Conservation (phyloP, 2,329 filamentous ascomycete species). For the Passalora sequoiae region DNA sequence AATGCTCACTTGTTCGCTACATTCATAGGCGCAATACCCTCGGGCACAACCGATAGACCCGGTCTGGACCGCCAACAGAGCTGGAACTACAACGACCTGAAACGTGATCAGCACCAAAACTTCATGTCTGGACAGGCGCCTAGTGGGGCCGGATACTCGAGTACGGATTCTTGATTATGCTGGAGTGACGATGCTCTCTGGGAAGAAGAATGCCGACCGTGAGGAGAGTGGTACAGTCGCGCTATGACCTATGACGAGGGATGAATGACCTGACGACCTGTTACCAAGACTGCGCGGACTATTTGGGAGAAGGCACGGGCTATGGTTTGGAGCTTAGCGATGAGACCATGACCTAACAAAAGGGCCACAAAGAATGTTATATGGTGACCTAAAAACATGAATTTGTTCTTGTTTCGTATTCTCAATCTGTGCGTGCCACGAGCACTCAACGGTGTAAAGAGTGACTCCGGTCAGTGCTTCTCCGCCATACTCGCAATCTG, state of each 20-base stretch:
- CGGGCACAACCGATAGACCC: slow-evolving; percentile 15
- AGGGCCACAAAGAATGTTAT: no score
- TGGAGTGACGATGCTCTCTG: no score
- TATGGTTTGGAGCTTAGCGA: no score
- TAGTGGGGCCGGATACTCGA: not conserved
- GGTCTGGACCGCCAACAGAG: slow-evolving; percentile 27
- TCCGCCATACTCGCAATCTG: not conserved
- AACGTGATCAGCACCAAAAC: slow-evolving; percentile 23
- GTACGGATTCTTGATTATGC: not conserved
- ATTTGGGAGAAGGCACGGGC: no score
- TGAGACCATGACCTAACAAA: slow-evolving; percentile 1
- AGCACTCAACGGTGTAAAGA: no score
- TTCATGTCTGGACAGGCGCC: not conserved
- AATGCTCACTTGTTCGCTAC: not conserved
- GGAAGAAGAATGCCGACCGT: not conserved
- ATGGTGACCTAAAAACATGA: no score
- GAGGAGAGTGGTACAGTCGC: not conserved
- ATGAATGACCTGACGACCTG: no score
- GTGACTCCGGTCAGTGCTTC: slow-evolving; percentile 22
- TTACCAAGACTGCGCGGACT: no score
- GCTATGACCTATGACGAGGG: no score
- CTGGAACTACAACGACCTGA: slow-evolving; percentile 30
- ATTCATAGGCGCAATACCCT: slow-evolving; percentile 1
- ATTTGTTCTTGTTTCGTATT: no score
- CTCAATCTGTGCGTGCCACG: no score